Percentiles rank a stretch among this genome's conserved stretches.
Conservation (phyloP, 306 rosid genomes). For the Lathyrus tuberosus region DNA sequence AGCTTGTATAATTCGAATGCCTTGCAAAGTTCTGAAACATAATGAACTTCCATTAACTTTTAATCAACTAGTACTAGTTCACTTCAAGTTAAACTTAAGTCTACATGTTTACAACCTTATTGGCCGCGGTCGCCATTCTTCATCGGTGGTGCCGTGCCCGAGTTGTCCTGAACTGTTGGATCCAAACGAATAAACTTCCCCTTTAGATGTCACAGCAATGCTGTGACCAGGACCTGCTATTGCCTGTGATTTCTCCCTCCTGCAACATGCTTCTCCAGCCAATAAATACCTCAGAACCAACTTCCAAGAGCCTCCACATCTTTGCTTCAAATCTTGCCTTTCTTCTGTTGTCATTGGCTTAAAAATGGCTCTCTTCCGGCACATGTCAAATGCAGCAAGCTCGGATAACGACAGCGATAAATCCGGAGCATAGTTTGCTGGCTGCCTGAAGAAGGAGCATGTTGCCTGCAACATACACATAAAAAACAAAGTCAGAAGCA, state of each 20-base stretch:
- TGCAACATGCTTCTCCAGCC: constrained; percentile 87
- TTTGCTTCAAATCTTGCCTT: constrained; percentile 65
- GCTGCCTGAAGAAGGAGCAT: constrained; percentile 88
- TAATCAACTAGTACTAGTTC: constrained; percentile 49
- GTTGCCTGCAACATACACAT: constrained; percentile 78
- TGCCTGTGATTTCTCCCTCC: constrained; percentile 92
- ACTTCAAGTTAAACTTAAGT: constrained; percentile 41
- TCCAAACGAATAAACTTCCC: constrained; percentile 81
- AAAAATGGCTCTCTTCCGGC: constrained; percentile 86
- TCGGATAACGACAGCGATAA: constrained; percentile 70
- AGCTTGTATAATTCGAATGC: constrained; percentile 86
- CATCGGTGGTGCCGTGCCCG: constrained; percentile 80
- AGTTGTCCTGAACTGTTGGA: constrained; percentile 95
- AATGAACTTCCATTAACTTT: constrained; percentile 55
- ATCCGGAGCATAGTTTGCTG: constrained; percentile 87
- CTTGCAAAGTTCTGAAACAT: constrained; percentile 87
- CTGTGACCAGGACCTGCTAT: constrained; percentile 99
- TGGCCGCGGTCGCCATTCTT: constrained; percentile 75
- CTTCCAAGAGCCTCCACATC: constrained; percentile 97
- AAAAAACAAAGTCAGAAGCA: constrained; percentile 53
- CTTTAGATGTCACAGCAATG: constrained; percentile 83
- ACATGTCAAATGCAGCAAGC: constrained; percentile 94
- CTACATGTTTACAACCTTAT: constrained; percentile 68
- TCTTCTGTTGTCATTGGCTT: constrained; percentile 80
- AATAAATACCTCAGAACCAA: constrained; percentile 85